phyloP scores from a whole-genome alignment of 192 early-diverging fungal species.

The Lobosporangium transversale region DNA sequence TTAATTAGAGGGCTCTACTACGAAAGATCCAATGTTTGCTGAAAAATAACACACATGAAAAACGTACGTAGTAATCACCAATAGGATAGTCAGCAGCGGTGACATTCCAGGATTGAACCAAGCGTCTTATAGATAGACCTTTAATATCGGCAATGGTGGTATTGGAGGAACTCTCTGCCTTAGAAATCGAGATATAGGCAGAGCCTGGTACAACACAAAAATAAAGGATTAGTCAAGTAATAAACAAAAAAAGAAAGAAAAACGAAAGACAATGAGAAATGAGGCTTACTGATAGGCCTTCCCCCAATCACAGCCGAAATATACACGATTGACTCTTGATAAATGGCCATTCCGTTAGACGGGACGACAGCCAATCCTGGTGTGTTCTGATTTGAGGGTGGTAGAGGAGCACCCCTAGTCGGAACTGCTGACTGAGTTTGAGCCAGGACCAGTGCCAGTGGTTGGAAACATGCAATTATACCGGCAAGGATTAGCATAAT shows the following conservation, averaged over 20 bases:
- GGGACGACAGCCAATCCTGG: not conserved
- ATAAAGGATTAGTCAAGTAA: too few relatives aligned
- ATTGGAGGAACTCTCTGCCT: not conserved
- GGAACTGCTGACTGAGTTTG: not conserved
- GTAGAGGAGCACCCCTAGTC: not conserved
- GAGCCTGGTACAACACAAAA: too few relatives aligned
- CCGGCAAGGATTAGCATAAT: too few relatives aligned
- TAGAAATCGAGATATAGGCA: not conserved
- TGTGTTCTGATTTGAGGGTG: not conserved
- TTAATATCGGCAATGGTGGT: not conserved
- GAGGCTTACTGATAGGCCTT: not conserved
- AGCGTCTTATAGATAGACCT: not conserved
- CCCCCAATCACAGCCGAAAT: not conserved
- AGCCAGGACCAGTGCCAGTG: not conserved
- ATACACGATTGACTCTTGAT: not conserved
- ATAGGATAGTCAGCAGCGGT: not conserved
- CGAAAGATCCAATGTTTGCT: not conserved
- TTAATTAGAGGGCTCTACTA: not conserved
- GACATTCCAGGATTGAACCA: not conserved
- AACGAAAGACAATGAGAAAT: too few relatives aligned
- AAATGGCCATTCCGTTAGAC: not conserved
- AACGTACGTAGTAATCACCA: conserved; percentile 11
- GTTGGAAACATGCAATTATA: not conserved
- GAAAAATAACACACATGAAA: not conserved
- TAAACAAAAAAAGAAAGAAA: too few relatives aligned